Evolutionary conservation across 805 yeast species (phyloP).

Genomic region (Schizosaccharomyces japonicus): DNA sequence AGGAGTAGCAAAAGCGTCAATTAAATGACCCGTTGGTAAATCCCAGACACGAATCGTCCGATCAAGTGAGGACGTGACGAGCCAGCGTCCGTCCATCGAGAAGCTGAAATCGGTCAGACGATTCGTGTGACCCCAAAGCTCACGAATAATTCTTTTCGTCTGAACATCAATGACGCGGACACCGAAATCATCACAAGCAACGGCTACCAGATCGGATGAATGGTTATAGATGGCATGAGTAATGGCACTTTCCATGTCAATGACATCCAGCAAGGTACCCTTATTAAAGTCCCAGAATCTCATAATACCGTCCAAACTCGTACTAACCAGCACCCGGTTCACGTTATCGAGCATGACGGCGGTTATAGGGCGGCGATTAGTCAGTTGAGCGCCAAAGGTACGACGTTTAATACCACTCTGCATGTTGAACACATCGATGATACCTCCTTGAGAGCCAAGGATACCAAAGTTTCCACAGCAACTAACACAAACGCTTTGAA

Average conservation of each 20-base stretch:
- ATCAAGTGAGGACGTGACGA: slow-evolving; percentile 62
- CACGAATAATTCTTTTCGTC: slow-evolving; percentile 65
- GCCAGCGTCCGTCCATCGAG: slow-evolving; percentile 89
- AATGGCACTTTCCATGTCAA: slow-evolving; percentile 52
- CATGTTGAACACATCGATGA: slow-evolving; percentile 62
- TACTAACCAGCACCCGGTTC: slow-evolving; percentile 67
- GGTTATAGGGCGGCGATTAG: slow-evolving; percentile 36
- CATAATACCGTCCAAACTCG: slow-evolving; percentile 72
- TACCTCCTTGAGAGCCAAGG: slow-evolving; percentile 72
- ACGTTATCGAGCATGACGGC: slow-evolving; percentile 77
- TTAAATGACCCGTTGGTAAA: slow-evolving; percentile 86
- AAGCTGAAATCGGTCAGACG: slow-evolving; percentile 73
- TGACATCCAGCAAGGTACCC: slow-evolving; percentile 39
- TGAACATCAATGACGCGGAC: slow-evolving; percentile 61
- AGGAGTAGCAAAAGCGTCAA: slow-evolving; percentile 64
- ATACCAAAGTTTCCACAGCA: slow-evolving; percentile 89
- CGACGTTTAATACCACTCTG: slow-evolving; percentile 75
- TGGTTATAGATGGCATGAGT: slow-evolving; percentile 57
- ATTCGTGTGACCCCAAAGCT: slow-evolving; percentile 70
- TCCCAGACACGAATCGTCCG: slow-evolving; percentile 90
- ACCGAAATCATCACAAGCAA: slow-evolving; percentile 66
- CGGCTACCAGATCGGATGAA: slow-evolving; percentile 62
- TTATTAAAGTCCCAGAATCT: slow-evolving; percentile 69
- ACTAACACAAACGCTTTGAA: slow-evolving; percentile 53
- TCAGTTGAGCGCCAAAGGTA: slow-evolving; percentile 25